Conservation (phyloP, 2,329 filamentous ascomycete genomes). For the Xylaria multiplex region DNA sequence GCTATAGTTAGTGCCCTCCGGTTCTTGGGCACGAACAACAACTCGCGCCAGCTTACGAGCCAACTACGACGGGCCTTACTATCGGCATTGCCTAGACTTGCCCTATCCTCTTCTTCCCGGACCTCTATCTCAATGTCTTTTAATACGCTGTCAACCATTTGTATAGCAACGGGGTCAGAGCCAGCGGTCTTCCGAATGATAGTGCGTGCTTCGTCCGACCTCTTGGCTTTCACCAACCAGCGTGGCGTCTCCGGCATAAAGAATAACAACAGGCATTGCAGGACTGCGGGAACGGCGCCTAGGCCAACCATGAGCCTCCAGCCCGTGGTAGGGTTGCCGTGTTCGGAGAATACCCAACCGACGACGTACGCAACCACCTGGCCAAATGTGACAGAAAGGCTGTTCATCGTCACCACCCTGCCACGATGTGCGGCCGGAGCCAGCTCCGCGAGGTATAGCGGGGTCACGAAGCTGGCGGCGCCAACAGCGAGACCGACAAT, state of each 20-base stretch:
- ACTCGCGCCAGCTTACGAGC: constrained; percentile 62
- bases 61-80: constrained; percentile 47
- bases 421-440: constrained; percentile 81
- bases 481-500: constrained; percentile 79
- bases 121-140: constrained; percentile 79
- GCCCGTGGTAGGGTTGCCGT: constrained; percentile 62
- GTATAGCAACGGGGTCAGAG: constrained; percentile 55
- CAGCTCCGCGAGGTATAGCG: constrained; percentile 88
- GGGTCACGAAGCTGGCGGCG: constrained; percentile 82
- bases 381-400: constrained; percentile 85
- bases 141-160: constrained; percentile 68
- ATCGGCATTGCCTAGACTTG: constrained; percentile 51
- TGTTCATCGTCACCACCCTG: constrained; percentile 81
- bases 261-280: constrained; percentile 75
- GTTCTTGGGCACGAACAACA: constrained; percentile 69
- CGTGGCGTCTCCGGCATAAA: constrained; percentile 89
- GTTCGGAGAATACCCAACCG: constrained; percentile 77
- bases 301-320: constrained; percentile 95
- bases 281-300: constrained; percentile 77
- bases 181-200: constrained; percentile 70
- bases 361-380: constrained; percentile 89
- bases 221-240: constrained; percentile 80
- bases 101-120: constrained; percentile 70
- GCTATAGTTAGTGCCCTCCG: constrained; percentile 83
- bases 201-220: constrained; percentile 67